Conservation (phyloP, 192 early-diverging fungal species). For the Umbelopsis ramanniana region DNA sequence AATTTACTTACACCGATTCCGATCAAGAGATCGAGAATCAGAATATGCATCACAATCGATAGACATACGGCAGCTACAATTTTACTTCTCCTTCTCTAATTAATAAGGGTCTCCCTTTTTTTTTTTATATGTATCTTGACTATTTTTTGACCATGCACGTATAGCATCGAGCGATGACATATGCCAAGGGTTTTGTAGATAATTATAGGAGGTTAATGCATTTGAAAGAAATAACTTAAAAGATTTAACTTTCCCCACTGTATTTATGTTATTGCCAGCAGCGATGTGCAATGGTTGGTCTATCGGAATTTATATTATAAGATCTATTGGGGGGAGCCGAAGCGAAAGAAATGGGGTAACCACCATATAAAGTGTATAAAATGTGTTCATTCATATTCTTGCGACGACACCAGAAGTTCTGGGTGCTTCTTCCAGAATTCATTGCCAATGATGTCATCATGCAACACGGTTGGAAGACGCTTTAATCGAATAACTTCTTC, state of each 20-base stretch:
- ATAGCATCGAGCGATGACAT: background rate
- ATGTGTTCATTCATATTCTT: background rate
- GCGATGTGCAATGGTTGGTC: background rate
- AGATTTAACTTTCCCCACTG: background rate
- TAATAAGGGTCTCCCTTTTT: background rate
- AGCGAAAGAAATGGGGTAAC: background rate
- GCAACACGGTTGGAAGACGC: conserved; percentile 51
- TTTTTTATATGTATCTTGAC: background rate
- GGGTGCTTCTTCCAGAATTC: conserved; percentile 69
- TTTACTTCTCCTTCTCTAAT: background rate
- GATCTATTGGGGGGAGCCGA: background rate
- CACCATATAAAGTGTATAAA: background rate
- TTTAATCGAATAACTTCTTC: conserved; percentile 54
- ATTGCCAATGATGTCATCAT: conserved; percentile 78
- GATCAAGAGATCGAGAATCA: background rate
- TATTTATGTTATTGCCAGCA: background rate
- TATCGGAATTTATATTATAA: background rate
- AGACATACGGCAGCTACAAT: background rate
- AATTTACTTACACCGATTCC: background rate
- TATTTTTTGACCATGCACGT: background rate
- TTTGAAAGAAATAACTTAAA: background rate
- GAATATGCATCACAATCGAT: conserved; percentile 6
- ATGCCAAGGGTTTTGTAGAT: background rate
- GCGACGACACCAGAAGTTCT: conserved; percentile 23
- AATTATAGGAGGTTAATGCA: background rate